Evolutionary conservation across 2,329 filamentous ascomycete species (phyloP).

Genomic region (Sarocladiaceae sp.): DNA sequence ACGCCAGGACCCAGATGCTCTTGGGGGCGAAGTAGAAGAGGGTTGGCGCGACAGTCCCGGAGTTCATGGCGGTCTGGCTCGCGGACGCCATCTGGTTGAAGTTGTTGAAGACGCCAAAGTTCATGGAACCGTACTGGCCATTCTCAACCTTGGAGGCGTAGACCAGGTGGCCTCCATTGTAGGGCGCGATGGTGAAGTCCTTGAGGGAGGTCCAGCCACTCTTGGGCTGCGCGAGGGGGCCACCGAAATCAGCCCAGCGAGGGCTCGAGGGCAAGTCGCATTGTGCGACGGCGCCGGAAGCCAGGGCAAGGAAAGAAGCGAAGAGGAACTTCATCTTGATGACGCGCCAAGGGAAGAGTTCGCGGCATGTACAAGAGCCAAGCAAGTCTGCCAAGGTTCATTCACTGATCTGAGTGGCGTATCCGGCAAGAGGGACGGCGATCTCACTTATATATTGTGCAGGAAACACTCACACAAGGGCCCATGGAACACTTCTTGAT

Average conservation of each 20-base stretch:
- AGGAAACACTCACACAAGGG: neutral
- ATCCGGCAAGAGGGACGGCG: neutral
- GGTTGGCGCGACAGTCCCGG: slow-evolving; percentile 49
- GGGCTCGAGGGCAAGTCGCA: slow-evolving; percentile 50
- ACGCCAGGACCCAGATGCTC: slow-evolving; percentile 51
- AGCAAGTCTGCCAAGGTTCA: neutral
- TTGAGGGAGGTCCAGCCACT: slow-evolving; percentile 52
- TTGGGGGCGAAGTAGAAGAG: slow-evolving; percentile 56
- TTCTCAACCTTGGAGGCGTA: slow-evolving; percentile 44
- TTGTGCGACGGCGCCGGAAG: neutral
- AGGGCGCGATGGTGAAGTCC: slow-evolving; percentile 49
- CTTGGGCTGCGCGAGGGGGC: slow-evolving; percentile 42
- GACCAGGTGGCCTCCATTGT: slow-evolving; percentile 52
- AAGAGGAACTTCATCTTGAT: neutral
- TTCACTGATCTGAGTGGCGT: neutral
- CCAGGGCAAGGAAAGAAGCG: neutral
- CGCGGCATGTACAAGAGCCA: neutral
- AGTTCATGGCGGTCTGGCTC: slow-evolving; percentile 43
- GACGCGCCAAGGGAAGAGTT: neutral
- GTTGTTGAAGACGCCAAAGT: slow-evolving; percentile 45
- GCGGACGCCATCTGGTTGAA: slow-evolving; percentile 46
- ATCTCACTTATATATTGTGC: neutral
- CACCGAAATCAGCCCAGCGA: slow-evolving; percentile 44
- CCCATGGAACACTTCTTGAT: neutral
- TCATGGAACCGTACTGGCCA: slow-evolving; percentile 46